Conservation (phyloP, 2,329 filamentous ascomycete genomes). For the Trichophyton simii region DNA sequence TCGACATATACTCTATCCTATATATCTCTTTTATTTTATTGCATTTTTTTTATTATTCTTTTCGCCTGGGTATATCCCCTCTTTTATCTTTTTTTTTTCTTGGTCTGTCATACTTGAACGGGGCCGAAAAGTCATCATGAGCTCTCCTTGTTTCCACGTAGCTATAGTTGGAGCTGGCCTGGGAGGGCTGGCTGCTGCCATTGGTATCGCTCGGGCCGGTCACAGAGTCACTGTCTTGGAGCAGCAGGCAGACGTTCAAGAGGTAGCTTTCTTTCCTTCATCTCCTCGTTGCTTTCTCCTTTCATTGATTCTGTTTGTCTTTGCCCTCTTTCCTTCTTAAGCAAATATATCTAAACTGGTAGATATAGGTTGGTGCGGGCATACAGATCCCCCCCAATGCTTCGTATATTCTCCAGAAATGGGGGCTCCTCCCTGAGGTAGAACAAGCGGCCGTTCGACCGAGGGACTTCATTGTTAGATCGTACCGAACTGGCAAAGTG, state of each 20-base stretch:
- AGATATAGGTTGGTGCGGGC: conserved; percentile 21
- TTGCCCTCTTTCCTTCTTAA: neutral
- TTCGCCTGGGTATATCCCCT: neutral
- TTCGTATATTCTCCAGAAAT: conserved; percentile 19
- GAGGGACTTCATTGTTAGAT: conserved; percentile 20
- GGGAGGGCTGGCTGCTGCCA: conserved; percentile 17
- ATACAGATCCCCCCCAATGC: conserved; percentile 26
- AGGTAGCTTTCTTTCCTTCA: conserved; percentile 19
- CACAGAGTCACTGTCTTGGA: conserved; percentile 22
- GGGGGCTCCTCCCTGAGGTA: conserved; percentile 19
- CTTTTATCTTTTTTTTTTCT: too few relatives aligned
- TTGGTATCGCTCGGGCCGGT: conserved; percentile 13
- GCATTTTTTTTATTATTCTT: neutral
- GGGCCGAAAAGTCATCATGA: neutral
- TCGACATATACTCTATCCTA: too few relatives aligned
- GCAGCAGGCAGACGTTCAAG: conserved; percentile 27
- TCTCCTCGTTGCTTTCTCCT: neutral
- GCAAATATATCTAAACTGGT: neutral
- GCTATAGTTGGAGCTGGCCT: conserved; percentile 16
- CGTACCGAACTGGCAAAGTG: conserved; percentile 22
- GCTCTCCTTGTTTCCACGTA: conserved; percentile 9
- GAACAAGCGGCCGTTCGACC: conserved; percentile 21
- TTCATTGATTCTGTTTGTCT: neutral
- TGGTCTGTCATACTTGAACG: too few relatives aligned
- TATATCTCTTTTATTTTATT: too few relatives aligned